These are phyloP conservation scores for Pleodorina starrii DNA, from an alignment of 139 green algal species.

Conservation along the genomic window DNA sequence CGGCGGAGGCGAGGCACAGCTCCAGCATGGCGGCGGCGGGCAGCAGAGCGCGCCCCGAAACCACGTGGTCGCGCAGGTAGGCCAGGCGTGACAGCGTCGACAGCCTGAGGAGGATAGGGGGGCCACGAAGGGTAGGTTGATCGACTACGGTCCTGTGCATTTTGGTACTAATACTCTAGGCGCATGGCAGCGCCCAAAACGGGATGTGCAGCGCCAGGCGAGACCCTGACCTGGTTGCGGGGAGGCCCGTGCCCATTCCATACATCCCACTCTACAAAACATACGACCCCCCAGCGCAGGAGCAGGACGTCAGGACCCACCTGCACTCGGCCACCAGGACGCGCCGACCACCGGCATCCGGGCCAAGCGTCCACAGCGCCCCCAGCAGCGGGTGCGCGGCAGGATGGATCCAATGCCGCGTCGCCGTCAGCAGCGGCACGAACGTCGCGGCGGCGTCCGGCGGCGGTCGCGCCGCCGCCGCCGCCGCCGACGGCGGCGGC, in stretches of 20 bases:
- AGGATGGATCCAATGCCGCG: slow-evolving; percentile 53
- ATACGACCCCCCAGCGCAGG: too few relatives aligned
- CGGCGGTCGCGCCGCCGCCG: neutral
- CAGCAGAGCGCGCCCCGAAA: slow-evolving; percentile 67
- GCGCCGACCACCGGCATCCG: neutral
- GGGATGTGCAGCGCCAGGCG: too few relatives aligned
- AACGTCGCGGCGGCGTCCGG: neutral
- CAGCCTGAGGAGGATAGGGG: slow-evolving; percentile 35
- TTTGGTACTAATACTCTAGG: too few relatives aligned
- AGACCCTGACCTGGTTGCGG: too few relatives aligned
- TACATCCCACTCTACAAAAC: too few relatives aligned
- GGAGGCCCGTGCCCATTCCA: too few relatives aligned
- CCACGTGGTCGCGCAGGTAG: slow-evolving; percentile 64
- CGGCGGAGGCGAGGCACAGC: slow-evolving; percentile 57
- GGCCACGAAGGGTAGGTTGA: too few relatives aligned
- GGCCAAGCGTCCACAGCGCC: neutral
- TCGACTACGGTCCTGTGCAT: too few relatives aligned
- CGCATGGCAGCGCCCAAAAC: too few relatives aligned
- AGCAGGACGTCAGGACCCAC: too few relatives aligned
- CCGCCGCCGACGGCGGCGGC: neutral
- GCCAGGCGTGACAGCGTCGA: slow-evolving; percentile 48
- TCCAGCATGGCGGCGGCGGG: slow-evolving; percentile 82
- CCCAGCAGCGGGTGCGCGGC: slow-evolving; percentile 46
- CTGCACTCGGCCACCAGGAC: slow-evolving; percentile 33
- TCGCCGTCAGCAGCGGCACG: neutral